Base-by-base conservation (phyloP, 2,329 filamentous ascomycete species). In the Penicillium sp. region DNA sequence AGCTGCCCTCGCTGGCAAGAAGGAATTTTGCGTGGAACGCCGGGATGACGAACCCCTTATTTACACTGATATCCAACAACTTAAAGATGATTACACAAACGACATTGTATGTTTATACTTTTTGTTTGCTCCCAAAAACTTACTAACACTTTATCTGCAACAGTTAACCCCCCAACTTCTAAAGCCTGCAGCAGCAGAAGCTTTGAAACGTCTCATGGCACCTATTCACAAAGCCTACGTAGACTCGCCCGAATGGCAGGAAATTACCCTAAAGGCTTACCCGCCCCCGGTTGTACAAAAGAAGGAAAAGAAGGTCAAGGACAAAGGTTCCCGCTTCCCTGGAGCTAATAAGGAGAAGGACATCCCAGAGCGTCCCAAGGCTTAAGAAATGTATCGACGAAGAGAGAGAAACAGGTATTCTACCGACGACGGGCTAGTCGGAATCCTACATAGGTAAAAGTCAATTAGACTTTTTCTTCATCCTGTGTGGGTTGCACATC, bases 161-260 rank as follows among this genome's bases (percentile, higher is more conserved):
- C 58, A 86, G 81, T 82, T 96, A 55, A 91, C 89, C 1, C 94
- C 94, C 0, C 92, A 97, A 77, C 76, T 89, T 10, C 79, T 97
- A 46, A 97, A 99, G 78, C 82, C 87, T n/a, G 91, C 90, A 9
- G 85, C 95, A 5, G 83, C 88, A 4, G 81, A 84, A 46, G 90
- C 85, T 8, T 81, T 99, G 17, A 85, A 84, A 60, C 79, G 82
- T 32, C 81, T 97, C 10, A 80, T 96, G 51, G 84, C 81, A 2
- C 91, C 93, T 1, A 93, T 99, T 53, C 86, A 87, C 59, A 81
- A 78, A 3, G 87, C 86, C 5, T 97, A 84, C 75, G 76, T 88
- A 56, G 82, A 80, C 0, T 87, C 83, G 0, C 66, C 81, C 24
- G 90, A 92, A 66, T 97, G 91, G 91, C 88, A 96, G 75, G 84